Base-by-base conservation (phyloP, 2,329 filamentous ascomycete genomes). In the Tolypocladium nubicola region DNA sequence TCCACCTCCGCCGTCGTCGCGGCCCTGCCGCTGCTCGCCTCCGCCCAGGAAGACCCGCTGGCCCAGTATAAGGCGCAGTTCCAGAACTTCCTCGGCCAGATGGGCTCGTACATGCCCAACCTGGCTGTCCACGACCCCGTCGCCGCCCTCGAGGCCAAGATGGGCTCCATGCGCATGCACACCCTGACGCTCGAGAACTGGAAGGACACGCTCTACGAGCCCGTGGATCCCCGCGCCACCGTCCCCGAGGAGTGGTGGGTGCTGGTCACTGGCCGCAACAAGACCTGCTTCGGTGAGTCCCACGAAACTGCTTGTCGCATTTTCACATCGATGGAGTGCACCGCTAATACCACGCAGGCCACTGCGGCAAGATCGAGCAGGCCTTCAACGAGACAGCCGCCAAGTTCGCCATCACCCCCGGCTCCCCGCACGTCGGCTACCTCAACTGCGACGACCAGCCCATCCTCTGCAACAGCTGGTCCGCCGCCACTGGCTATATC, bases 201-300 rank as follows among this genome's bases (percentile, higher is more conserved):
- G 87, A 82, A 85, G 70, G 73, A 86, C 33, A 82, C 84, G 3
- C 76, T 93, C 59, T 85, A 82, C 67, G 75, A 76, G 54, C 81
- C 83, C 37, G 82, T 87, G 58, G 76, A 82, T 60, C 72, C 82
- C 10, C 81, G 73, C 35, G 79, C 81, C 61, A 80, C 81, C 13
- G 79, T 77, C 60, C 86, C 88, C 6, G 86, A 87, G 72, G 86
- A 90, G 73, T 91, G 87, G 87, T 85, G 88, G 78, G 76, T 93
- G 60, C 79, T 88, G 63, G 74, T 90, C 63, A 88, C 85, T 11
- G 89, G 89, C 57, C 79, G 87, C 64, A 91, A 92, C 78, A 87
- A 85, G 75, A 90, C 88, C 38, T 93, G 89, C 75, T 86, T 80
- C 68, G 80, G 82, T 84, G 74, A 58, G 78, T 65, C 59, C 49